A percentile compares a stretch with the other conserved stretches of the same genome.
Evolutionary conservation across 2,329 filamentous ascomycete species (phyloP).

Genomic region (Aspergillus aculeatus): DNA sequence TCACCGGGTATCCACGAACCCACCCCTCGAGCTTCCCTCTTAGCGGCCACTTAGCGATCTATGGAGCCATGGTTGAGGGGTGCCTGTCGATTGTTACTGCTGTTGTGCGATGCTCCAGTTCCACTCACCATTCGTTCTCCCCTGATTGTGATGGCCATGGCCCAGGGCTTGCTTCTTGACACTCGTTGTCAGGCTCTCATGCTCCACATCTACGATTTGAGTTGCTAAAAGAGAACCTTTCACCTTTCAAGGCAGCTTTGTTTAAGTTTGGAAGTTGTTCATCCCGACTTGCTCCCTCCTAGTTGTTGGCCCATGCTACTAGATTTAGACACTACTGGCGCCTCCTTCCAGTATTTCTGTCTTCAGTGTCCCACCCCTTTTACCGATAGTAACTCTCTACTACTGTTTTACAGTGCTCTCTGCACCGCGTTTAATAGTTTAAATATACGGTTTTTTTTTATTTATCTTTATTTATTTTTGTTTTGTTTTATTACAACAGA

Average conservation of each 20-base stretch:
- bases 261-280: neutral
- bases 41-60: conserved; percentile 7
- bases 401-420: neutral
- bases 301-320: neutral
- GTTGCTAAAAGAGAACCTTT: neutral
- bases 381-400: neutral
- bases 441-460: neutral
- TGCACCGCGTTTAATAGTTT: neutral
- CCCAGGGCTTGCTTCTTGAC: neutral
- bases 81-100: conserved; percentile 19
- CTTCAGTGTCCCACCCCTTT: neutral
- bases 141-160: neutral
- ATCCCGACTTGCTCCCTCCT: neutral
- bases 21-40: neutral
- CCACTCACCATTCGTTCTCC: conserved; percentile 4
- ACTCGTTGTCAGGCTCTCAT: neutral
- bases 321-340: neutral
- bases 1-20: neutral
- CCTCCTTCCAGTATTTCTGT: neutral
- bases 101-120: conserved; percentile 7
- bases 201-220: neutral
- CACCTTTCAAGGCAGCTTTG: neutral
- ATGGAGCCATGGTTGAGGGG: conserved; percentile 15
- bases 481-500: too few relatives aligned
- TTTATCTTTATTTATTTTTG: neutral